A percentile compares a stretch with the other conserved stretches of the same genome.
Evolutionary conservation across 73 alveolate genomes (phyloP).

Genomic region (Breviolum minutum): DNA sequence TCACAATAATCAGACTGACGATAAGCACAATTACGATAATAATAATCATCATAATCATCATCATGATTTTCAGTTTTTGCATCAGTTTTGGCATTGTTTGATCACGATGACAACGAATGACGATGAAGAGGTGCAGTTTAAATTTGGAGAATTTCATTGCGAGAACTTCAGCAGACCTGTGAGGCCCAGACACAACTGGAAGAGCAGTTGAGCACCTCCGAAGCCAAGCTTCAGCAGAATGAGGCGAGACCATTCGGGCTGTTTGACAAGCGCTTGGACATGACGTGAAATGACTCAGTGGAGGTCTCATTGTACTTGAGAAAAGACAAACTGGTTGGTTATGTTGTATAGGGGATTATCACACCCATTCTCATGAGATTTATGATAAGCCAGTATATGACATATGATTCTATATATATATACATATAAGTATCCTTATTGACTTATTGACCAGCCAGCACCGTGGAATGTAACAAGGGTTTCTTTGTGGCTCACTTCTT

Average conservation of each 20-base stretch:
- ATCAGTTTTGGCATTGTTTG: not conserved
- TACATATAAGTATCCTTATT: no score
- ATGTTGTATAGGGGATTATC: not conserved
- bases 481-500: not conserved
- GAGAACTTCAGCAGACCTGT: not conserved
- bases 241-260: conserved; percentile 8
- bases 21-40: no score
- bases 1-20: no score
- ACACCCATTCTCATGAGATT: not conserved
- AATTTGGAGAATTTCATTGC: no score
- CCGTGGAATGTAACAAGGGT: not conserved
- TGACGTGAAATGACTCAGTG: not conserved
- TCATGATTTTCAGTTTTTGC: not conserved
- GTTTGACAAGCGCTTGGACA: no score
- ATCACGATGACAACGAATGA: no score
- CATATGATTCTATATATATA: no score
- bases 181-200: conserved; percentile 50
- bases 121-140: no score
- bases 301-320: not conserved
- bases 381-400: no score
- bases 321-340: no score
- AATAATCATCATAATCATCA: not conserved
- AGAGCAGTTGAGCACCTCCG: not conserved
- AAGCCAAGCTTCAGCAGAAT: not conserved
- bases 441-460: no score